Evolutionary conservation across 1,139 yeast species (phyloP), one percentile per base, ranked within the genome.

Genomic region (Geotrichum siamense): DNA sequence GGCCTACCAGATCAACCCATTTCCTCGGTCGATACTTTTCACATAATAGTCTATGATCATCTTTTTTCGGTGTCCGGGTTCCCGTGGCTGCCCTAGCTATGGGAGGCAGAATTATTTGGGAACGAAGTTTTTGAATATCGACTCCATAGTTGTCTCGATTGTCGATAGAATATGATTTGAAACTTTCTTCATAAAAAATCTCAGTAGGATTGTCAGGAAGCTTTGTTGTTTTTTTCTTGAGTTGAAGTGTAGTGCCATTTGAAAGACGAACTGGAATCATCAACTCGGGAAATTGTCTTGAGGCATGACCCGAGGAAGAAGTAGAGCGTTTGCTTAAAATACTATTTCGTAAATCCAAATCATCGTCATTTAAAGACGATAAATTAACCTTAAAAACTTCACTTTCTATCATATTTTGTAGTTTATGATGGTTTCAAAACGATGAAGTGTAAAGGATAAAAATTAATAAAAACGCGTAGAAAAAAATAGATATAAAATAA

Each of bases 21-120:
- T 66, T 68, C 21, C 62, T 65, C 0, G 98, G 96, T 40, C 91
- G 69, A 71, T 89, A 89, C 62, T 85, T 86, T 56, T 91, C 97
- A 15, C 43, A 34, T 4, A 43, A 38, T 10, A 43, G 37, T 5
- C 36, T 39, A 13, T 29, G 31, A 16, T 8, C 12, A 10, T n/a
- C n/a, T n/a, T n/a, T n/a, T n/a, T 20, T 5, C 27, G 16, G 19
- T 22, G n/a, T 13, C 17, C 13, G 16, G 6, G 34, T 8, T 5
- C 6, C 22, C 9, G 15, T 8, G 4, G 20, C 15, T 16, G 19
- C 17, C 5, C 22, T 5, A 13, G 34, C 30, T 26, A 25, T 35
- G 20, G 25, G 17, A 15, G 15, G 12, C 16, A 30, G 10, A 23
- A 36, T 32, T 47, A 53, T 46, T 12, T 52, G 30, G 26, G 47